Percentiles rank a stretch among this genome's conserved stretches.
Evolutionary conservation across 2,329 filamentous ascomycete species (phyloP).

Genomic region (Epichloe bromicola): DNA sequence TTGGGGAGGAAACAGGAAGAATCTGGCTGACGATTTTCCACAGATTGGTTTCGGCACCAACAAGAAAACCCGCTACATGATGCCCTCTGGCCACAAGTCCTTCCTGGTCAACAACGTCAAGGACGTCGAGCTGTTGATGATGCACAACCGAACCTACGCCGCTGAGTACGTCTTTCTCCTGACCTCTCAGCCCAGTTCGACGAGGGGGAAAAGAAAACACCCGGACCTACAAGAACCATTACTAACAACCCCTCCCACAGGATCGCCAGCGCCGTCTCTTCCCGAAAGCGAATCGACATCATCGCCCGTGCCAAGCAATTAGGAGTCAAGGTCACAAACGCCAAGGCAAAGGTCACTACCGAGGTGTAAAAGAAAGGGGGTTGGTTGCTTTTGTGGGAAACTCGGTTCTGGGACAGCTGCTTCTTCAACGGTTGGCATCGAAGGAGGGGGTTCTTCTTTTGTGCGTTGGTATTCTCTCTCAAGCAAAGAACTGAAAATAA

Average conservation of each 20-base stretch:
- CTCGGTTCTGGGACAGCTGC: constrained; percentile 1
- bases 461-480: constrained; percentile 1
- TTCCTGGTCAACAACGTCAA: constrained; percentile 97
- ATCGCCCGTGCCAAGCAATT: constrained; percentile 94
- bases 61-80: constrained; percentile 99
- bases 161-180: constrained; percentile 64
- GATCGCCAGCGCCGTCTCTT: constrained; percentile 96
- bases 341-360: constrained; percentile 97
- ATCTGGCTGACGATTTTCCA: constrained; percentile 3
- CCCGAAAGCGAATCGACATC: constrained; percentile 97
- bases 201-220: too few species aligned
- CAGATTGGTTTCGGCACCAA: constrained; percentile 98
- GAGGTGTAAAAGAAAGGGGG: constrained; percentile 50
- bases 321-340: constrained; percentile 98
- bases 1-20: background rate
- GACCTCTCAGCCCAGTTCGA: too few species aligned
- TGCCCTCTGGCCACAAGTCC: constrained; percentile 98
- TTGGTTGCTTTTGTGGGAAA: constrained; percentile 1
- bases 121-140: constrained; percentile 94
- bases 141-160: constrained; percentile 99
- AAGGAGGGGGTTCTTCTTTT: constrained; percentile 2
- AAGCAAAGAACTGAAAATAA: background rate
- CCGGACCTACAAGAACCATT: too few species aligned
- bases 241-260: constrained; percentile 31
- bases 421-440: constrained; percentile 7